Percentiles rank a stretch among this genome's conserved stretches.
phyloP scores from a whole-genome alignment of 192 early-diverging fungal genomes.

The Phycomyces blakesleeanus region DNA sequence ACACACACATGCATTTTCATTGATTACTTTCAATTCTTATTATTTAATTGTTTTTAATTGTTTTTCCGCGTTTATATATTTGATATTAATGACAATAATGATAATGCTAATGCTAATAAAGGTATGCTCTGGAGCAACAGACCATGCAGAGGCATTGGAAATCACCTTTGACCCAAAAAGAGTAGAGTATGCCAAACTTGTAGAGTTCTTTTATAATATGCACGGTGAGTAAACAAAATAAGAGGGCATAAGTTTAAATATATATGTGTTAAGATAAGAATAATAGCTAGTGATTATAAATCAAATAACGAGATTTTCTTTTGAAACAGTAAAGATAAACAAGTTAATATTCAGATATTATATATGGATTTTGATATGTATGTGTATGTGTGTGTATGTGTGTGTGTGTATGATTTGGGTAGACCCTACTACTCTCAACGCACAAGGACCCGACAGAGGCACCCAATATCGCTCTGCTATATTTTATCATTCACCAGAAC shows the following conservation, averaged over 20 bases:
- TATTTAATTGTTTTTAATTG: too few species aligned
- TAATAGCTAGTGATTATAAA: neutral
- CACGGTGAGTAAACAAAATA: constrained; percentile 38
- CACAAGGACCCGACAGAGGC: constrained; percentile 81
- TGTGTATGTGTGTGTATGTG: too few species aligned
- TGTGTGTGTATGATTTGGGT: neutral
- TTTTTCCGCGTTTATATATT: too few species aligned
- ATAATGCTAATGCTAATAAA: too few species aligned
- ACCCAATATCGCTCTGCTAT: constrained; percentile 87
- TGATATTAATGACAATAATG: too few species aligned
- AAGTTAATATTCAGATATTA: too few species aligned
- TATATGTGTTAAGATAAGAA: too few species aligned
- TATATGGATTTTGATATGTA: too few species aligned
- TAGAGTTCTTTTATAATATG: constrained; percentile 80
- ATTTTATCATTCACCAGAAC: constrained; percentile 75
- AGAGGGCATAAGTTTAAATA: too few species aligned
- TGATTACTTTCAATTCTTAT: too few species aligned
- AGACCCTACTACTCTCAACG: constrained; percentile 85
- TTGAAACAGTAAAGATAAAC: too few species aligned
- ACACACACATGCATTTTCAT: neutral
- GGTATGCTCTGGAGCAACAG: constrained; percentile 69
- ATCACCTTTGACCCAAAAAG: constrained; percentile 68
- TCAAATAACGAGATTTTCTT: too few species aligned
- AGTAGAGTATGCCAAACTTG: constrained; percentile 70
- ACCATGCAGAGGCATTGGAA: constrained; percentile 83